A percentile compares a stretch with the other conserved stretches of the same genome.
phyloP scores from a whole-genome alignment of 805 yeast genomes.

The Starmerella davenportii region DNA sequence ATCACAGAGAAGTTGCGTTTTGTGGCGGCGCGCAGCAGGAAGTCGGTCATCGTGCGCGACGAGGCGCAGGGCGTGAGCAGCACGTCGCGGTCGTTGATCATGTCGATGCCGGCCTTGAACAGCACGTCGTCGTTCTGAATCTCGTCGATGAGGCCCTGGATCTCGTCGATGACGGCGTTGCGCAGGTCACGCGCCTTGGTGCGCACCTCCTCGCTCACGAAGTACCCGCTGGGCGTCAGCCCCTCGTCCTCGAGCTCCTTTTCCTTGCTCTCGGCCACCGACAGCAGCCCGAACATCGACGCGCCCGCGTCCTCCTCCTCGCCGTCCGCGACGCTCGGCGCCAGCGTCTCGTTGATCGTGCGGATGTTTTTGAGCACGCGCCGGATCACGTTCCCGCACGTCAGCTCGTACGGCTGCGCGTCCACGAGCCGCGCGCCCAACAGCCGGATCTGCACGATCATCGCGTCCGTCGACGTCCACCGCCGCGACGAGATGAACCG shows the following conservation, averaged over 20 bases:
- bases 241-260: conserved; percentile 9
- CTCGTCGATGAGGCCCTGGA: conserved; percentile 82
- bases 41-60: conserved; percentile 73
- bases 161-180: conserved; percentile 22
- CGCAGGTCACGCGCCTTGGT: conserved; percentile 15
- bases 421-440: conserved; percentile 48
- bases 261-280: conserved; percentile 27
- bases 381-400: conserved; percentile 79
- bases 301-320: conserved; percentile 13
- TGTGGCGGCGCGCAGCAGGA: conserved; percentile 65
- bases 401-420: conserved; percentile 79
- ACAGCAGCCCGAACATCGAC: conserved; percentile 72
- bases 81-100: conserved; percentile 68
- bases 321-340: conserved; percentile 5
- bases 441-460: conserved; percentile 51
- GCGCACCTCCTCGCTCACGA: conserved; percentile 9
- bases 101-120: conserved; percentile 75
- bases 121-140: conserved; percentile 78
- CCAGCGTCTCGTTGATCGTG: conserved; percentile 51
- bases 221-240: conserved; percentile 11
- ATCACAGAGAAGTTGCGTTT: conserved; percentile 78
- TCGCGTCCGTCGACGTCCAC: conserved; percentile 63
- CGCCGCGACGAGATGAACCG: conserved; percentile 77
- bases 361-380: conserved; percentile 72
- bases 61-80: conserved; percentile 84